Evolutionary conservation across 768 basidiomycete species (phyloP), one percentile per base, ranked within the genome.

Genomic region (Agrocybe pediades): DNA sequence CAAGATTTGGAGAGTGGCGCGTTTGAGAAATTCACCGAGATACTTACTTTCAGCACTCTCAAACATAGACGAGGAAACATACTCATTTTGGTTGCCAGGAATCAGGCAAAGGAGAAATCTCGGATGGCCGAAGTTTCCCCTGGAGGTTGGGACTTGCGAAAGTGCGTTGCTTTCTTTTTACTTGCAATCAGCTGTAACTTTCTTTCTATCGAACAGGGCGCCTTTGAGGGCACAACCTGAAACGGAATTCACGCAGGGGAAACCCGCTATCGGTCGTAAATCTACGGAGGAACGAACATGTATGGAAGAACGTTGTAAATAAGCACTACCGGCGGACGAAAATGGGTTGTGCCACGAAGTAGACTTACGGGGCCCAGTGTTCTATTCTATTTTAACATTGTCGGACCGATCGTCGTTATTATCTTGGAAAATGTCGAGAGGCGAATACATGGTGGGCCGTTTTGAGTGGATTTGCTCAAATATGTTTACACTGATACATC

Each of bases 51-150:
- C 51, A 39, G 54, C 47, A 54, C 49, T 44, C 44, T 54, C 53
- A 46, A 39, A 42, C 44, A 46, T 55, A 54, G 57, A 54, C 55
- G 19, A 60, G 51, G 53, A 29, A 36, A 44, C 49, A 42, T 50
- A 33, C 53, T 26, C 51, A 50, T 54, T 59, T 52, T 55, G 48
- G 54, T 59, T 52, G 47, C 56, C 57, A 62, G 51, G 54, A 50
- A 27, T 36, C 4, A 36, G 33, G 33, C n/a, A 53, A 51, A 46
- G 67, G 67, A 46, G 61, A 70, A 68, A 65, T 63, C 61, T 68
- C 65, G 65, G 66, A 42, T 53, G 49, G 39, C 67, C 68, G 68
- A 69, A 53, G 66, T 66, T 69, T 65, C 54, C 55, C 68, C 68
- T 54, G 25, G 42, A 49, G 53, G 48, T 53, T 50, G 56, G 39